Percentiles rank a stretch among this genome's conserved stretches.
Conservation (phyloP, 345 rosid genomes). For the Orychophragmus violaceus region DNA sequence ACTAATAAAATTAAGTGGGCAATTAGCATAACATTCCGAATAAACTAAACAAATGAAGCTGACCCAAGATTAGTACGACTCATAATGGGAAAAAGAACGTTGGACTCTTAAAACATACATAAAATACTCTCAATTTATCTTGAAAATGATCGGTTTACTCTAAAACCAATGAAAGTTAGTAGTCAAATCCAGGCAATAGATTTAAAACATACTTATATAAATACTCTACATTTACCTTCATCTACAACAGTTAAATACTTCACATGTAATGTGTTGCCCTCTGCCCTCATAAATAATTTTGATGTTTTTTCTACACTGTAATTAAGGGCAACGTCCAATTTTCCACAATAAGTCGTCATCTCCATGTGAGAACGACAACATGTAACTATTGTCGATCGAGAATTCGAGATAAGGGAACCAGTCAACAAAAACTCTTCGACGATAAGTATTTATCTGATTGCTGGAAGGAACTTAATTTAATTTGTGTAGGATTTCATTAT, state of each 20-base stretch:
- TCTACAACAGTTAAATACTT: background rate
- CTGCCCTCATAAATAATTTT: background rate
- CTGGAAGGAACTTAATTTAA: background rate
- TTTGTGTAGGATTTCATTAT: background rate
- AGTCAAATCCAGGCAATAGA: constrained; percentile 41
- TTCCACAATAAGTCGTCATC: background rate
- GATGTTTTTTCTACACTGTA: constrained; percentile 3
- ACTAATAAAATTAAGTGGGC: background rate
- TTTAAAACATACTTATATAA: background rate
- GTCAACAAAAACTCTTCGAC: background rate
- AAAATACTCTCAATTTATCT: no score
- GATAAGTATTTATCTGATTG: background rate
- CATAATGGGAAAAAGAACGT: background rate
- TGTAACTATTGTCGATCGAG: background rate
- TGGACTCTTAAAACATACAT: background rate
- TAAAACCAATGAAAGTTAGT: background rate
- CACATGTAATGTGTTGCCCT: constrained; percentile 1
- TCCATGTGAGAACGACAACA: constrained; percentile 4
- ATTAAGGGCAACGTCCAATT: background rate
- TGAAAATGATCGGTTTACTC: background rate
- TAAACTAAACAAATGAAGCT: background rate
- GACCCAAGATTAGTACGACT: background rate
- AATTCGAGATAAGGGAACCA: background rate
- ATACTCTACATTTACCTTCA: background rate
- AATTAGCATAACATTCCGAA: background rate